These are phyloP conservation scores for Tulasnella sp. DNA, from an alignment of 768 basidiomycete genomes.

Conservation along the genomic window DNA sequence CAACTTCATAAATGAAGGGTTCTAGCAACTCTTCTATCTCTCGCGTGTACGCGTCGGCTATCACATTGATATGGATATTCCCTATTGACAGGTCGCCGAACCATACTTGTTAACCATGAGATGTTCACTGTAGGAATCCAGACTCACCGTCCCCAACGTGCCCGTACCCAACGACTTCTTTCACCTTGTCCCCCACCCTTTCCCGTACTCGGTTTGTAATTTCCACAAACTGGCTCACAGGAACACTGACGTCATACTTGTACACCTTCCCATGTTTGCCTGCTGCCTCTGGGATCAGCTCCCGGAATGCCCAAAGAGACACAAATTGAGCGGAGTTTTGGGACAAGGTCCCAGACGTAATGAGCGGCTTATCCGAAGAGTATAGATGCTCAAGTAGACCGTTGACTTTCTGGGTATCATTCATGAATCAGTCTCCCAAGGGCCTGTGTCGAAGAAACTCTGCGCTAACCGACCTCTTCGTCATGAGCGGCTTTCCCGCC, in stretches of 20 bases:
- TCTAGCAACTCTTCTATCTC: slow-evolving; percentile 83
- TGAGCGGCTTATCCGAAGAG: slow-evolving; percentile 50
- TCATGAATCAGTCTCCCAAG: background rate
- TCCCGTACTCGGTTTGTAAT: slow-evolving; percentile 73
- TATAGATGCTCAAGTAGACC: slow-evolving; percentile 58
- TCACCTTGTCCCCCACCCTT: slow-evolving; percentile 48
- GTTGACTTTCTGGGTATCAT: slow-evolving; percentile 61
- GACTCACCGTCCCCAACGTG: slow-evolving; percentile 87
- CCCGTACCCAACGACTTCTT: slow-evolving; percentile 83
- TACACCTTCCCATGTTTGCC: slow-evolving; percentile 91
- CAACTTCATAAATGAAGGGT: slow-evolving; percentile 89
- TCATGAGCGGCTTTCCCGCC: slow-evolving; percentile 89
- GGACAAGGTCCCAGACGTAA: slow-evolving; percentile 82
- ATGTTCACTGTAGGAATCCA: too few species aligned
- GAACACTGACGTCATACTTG: slow-evolving; percentile 93
- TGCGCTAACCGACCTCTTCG: slow-evolving; percentile 50
- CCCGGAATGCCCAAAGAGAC: slow-evolving; percentile 82
- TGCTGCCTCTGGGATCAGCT: slow-evolving; percentile 82
- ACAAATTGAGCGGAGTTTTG: slow-evolving; percentile 84
- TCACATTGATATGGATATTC: slow-evolving; percentile 86
- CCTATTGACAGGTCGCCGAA: slow-evolving; percentile 34
- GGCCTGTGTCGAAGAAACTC: background rate
- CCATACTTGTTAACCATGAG: background rate
- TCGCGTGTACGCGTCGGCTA: slow-evolving; percentile 66
- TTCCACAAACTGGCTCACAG: slow-evolving; percentile 71